Base-by-base conservation (phyloP, 352 stramenopile genomes). In the Globisporangium okanoganense region DNA sequence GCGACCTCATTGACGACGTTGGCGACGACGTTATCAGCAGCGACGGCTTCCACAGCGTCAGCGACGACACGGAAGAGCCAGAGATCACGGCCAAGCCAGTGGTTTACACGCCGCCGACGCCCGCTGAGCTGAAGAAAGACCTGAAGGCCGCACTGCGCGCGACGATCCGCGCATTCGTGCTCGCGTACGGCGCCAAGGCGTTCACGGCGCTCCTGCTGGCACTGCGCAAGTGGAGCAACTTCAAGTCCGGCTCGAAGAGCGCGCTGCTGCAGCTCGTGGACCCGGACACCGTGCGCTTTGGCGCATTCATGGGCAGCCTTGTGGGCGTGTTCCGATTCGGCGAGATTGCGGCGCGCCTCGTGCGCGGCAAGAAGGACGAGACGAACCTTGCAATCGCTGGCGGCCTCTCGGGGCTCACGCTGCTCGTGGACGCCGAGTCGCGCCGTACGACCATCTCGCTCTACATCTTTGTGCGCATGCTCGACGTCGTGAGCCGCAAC, bases 401-500 rank as follows among this genome's bases (percentile, higher is more conserved):
- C 22, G 76, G 70, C 1, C 60, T 92, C 14, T 85, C 82, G 14
- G 85, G 85, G 0, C 71, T 84, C 27, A 75, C 82, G 12, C 60
- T 94, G 53, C 66, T 94, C 14, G 55, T 92, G 24, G 85, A 94
- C 38, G 83, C 82, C 31, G 67, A 71, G 5, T 71, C 76, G 10
- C 72, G 85, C 18, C 81, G 82, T 9, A 82, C 52, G 40, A 87
- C 82, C 40, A 87, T 92, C 52, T 79, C 85, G 51, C 70, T 94
- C 40, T 94, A 94, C 64, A 86, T 91, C 50, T 91, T 94, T 59
- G 79, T 94, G 33, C 80, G 82, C 48, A 90, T 92, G 81, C 66
- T 94, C 40, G 82, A 94, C 63, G 76, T 94, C 3, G 71, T 91
- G 9, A 78, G 80, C 25, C 81, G 85, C 50, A 78, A 94, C 61